Conservation (phyloP, 768 basidiomycete species). For the Mycena leptocephala region DNA sequence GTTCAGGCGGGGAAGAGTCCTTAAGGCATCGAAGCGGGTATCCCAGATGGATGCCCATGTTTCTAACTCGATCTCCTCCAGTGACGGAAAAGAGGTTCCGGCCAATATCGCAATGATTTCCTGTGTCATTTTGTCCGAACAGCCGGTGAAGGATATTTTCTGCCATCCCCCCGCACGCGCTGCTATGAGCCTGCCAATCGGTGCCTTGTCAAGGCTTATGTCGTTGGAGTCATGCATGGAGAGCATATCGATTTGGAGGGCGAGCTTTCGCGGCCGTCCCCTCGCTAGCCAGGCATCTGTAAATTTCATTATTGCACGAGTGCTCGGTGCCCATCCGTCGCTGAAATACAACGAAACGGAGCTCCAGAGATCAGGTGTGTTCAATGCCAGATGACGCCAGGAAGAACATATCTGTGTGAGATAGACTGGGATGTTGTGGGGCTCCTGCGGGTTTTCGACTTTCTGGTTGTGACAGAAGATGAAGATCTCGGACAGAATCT, state of each 20-base stretch:
- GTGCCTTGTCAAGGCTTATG: background rate
- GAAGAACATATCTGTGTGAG: constrained; percentile 6
- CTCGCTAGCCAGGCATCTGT: background rate
- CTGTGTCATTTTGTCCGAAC: background rate
- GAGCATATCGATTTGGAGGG: background rate
- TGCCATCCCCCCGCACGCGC: background rate
- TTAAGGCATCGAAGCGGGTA: background rate
- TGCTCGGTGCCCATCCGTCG: background rate
- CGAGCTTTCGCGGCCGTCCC: background rate
- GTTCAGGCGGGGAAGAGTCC: background rate
- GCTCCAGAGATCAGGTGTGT: constrained; percentile 2
- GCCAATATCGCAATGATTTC: background rate
- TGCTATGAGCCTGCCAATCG: background rate
- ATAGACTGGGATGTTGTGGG: background rate
- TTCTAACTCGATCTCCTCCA: constrained; percentile 2
- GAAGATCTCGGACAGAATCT: background rate
- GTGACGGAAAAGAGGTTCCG: background rate
- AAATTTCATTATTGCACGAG: background rate
- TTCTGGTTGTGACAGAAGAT: background rate
- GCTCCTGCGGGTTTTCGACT: background rate
- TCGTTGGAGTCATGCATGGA: background rate
- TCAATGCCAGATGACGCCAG: background rate
- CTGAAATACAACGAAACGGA: background rate
- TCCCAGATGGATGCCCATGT: background rate
- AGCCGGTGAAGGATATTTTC: background rate